Evolutionary conservation across 1,139 yeast species (phyloP), one percentile per base, ranked within the genome.

Genomic region (Zygoascus hellenicus): DNA sequence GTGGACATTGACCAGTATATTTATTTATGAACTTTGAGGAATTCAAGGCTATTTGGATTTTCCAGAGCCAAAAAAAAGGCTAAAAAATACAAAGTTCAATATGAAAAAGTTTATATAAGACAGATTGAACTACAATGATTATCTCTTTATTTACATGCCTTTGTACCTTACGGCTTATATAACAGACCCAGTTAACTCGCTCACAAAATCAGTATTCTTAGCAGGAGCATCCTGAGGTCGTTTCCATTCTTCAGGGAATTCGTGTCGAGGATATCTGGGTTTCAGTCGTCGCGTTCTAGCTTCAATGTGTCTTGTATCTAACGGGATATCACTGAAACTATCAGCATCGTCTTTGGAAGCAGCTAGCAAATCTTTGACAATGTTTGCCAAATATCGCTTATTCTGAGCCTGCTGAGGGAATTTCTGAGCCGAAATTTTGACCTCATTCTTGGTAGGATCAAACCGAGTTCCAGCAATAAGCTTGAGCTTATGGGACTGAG

Each of bases 161-260:
- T n/a, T 22, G 26, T 22, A 22, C 26, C 26, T 22, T 22, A 22
- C 26, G 26, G 26, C 26, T 22, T 22, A 22, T 22, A 22, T 15
- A 11, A 42, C 45, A 9, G 35, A 16, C 34, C 9, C 46, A 29
- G 30, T 32, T 19, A 43, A 35, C 46, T 37, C 36, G 30, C 34
- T 16, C 32, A 36, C 46, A 30, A 43, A 37, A 19, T 38, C 46
- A 13, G 16, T 37, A 11, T 40, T 19, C 37, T 51, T 53, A 43
- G 48, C 48, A 9, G 64, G 63, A 10, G 62, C 52, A 42, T 60
- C 63, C 37, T 59, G 53, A 5, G 95, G 95, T 58, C 88, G 78
- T 61, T 78, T 80, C 98, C 98, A 92, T 44, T 74, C 78, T 53
- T 80, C 80, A 9, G 97, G 97, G 71, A 87, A 90, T 46, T 65